Conservation (phyloP, 2,329 filamentous ascomycete species). For the Colletotrichum kahawae region DNA sequence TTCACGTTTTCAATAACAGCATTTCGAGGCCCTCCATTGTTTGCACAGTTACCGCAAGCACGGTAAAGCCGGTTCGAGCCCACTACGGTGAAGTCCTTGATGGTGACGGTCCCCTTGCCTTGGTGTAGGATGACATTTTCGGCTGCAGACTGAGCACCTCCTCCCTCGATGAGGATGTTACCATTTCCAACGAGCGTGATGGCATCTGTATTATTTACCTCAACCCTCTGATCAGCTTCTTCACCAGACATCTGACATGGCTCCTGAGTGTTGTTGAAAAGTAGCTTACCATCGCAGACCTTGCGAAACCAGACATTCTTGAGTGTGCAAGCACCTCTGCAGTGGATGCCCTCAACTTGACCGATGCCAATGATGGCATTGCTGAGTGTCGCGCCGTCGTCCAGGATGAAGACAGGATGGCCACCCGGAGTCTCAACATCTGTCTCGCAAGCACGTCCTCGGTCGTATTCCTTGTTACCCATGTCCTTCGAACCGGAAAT, state of each 20-base stretch:
- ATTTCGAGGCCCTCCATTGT: not conserved
- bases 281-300: constrained; percentile 36
- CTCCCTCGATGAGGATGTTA: constrained; percentile 29
- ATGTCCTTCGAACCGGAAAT: constrained; percentile 21
- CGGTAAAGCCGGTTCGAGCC: constrained; percentile 48
- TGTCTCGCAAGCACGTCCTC: constrained; percentile 14
- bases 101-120: constrained; percentile 31
- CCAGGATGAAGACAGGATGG: constrained; percentile 55
- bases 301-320: constrained; percentile 42
- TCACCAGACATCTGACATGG: not conserved
- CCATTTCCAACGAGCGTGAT: not conserved
- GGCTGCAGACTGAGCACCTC: constrained; percentile 33
- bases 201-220: not conserved
- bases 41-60: constrained; percentile 46
- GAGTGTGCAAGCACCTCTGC: constrained; percentile 46
- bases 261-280: not conserved
- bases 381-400: constrained; percentile 52
- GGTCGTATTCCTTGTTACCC: constrained; percentile 21
- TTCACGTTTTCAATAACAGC: not conserved
- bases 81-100: constrained; percentile 38
- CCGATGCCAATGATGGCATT: constrained; percentile 58
- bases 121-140: constrained; percentile 37
- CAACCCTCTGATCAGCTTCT: not conserved
- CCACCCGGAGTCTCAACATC: constrained; percentile 22
- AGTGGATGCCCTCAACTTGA: constrained; percentile 55